Evolutionary conservation across 768 basidiomycete species (phyloP), one percentile per base, ranked within the genome.

Genomic region (Leucocoprinus birnbaumii): DNA sequence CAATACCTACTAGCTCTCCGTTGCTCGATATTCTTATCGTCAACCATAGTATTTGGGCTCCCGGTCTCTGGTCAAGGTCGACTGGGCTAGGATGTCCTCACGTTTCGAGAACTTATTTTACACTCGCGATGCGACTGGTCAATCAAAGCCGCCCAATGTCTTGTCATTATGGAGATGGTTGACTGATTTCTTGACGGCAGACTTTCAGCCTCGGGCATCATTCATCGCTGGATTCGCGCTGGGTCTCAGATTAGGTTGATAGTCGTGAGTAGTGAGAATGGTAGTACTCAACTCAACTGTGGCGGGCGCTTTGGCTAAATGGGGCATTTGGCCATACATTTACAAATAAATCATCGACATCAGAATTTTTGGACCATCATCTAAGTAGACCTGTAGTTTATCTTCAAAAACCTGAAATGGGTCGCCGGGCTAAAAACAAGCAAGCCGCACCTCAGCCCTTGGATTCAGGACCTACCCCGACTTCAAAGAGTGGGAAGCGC

Each of bases 131-230:
- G 71, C 76, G 6, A 67, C 74, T 0, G 87, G 87, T 2, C 66
- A 65, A 9, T 77, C 65, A 57, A 78, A 70, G 48, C 78, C 91
- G 2, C 88, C 90, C 1, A 91, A 82, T 3, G 68, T 91, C 51
- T 66, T 67, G 18, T 80, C 84, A 2, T 63, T 89, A 22, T 91
- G 88, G 81, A 77, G 65, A 37, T 85, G 85, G 80, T 60, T 86
- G 21, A 68, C 89, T 21, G 75, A 91, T 68, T 97, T 98, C 73
- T 71, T 98, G 68, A 91, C 89, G 0, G 90, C 94, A 6, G 92
- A 97, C 66, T 95, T 98, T 70, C 95, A 94, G 64, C 89, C 87
- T 42, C 74, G 94, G 58, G 94, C 94, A 1, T 86, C 89, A 13
- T 97, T 97, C 71, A 62, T 94, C 31, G 92, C 85, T 3, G 95